phyloP scores from a whole-genome alignment of 2,329 filamentous ascomycete genomes.

The Onygenales sp. region DNA sequence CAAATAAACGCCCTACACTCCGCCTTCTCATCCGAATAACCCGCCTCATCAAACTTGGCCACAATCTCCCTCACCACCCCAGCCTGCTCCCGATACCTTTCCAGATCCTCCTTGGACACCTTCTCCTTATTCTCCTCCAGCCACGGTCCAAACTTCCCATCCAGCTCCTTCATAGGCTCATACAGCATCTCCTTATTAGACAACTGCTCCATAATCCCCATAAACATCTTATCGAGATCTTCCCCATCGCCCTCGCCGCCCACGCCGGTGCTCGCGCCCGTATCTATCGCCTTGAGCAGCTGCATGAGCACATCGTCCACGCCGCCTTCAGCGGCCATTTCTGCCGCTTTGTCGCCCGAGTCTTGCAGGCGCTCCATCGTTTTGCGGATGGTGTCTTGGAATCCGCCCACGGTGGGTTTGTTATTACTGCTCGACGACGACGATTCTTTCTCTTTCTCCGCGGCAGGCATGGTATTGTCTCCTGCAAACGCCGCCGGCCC shows the following conservation, averaged over 20 bases:
- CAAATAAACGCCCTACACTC: conserved; percentile 86
- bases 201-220: conserved; percentile 98
- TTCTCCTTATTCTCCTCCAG: conserved; percentile 63
- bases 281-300: conserved; percentile 80
- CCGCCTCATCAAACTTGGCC: conserved; percentile 70
- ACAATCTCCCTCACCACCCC: conserved; percentile 77
- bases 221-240: conserved; percentile 86
- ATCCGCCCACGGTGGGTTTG: conserved; percentile 50
- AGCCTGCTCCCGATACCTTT: conserved; percentile 74
- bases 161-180: conserved; percentile 95
- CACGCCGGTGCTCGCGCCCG: conserved; percentile 35
- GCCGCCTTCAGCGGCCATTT: conserved; percentile 56
- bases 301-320: conserved; percentile 80
- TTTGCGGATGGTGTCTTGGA: conserved; percentile 83
- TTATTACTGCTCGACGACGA: background rate
- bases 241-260: conserved; percentile 31
- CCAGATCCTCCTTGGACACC: conserved; percentile 58
- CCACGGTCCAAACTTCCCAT: conserved; percentile 89
- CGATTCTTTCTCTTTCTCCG: no score
- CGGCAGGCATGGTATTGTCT: background rate
- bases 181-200: conserved; percentile 98
- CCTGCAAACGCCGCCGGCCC: conserved; percentile 7
- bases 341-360: conserved; percentile 76
- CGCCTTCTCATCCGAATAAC: conserved; percentile 72
- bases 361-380: conserved; percentile 96